Base-by-base conservation (phyloP, 139 green algal genomes). In the Micractinium conductrix region DNA sequence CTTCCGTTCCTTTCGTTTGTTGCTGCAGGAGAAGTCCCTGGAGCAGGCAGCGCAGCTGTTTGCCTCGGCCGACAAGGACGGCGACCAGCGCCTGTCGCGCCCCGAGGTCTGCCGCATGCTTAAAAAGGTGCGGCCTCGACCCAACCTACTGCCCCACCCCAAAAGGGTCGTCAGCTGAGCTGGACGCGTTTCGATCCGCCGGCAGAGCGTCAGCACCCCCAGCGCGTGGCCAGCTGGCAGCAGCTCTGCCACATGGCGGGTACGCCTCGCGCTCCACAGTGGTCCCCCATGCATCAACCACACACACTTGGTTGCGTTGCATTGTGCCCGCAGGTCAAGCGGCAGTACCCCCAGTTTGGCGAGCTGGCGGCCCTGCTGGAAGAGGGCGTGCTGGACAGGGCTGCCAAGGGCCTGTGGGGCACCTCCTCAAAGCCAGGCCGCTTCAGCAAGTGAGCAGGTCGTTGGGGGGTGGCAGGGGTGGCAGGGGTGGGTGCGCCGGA, bases 31-130 rank as follows among this genome's bases (percentile, higher is more conserved):
- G 40, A 86, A 85, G 62, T 85, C 91, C 21, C 44, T 94, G 82
- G 86, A 89, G 53, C 53, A 87, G 21, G 89, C 86, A 3, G 70
- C 87, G 7, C 81, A 89, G 63, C 89, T 95, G 81, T 95, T 95
- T 87, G 88, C 90, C 38, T 30, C 85, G 40, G 92, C 89, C 5
- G 92, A 96, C 86, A 80, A 28, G 7, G 88, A 94, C 88, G 74
- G 89, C 38, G 87, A 96, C 81, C 88, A 90, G 70, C 50, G 71
- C 55, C 86, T 97, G 62, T 81, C 58, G 19, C 60, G 40, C 42
- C 26, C 71, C 4, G 60, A 80, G 33, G 50, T 97, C 35, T 69
- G 83, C 7, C 50, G 60, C 4, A 58, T 95, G 50, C 85, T 97
- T 62, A 70, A 42, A 16, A 69, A 88, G 67, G 92, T 92, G n/a